Percentiles rank a stretch among this genome's conserved stretches.
phyloP scores from a whole-genome alignment of 2,329 filamentous ascomycete genomes.

The Fusarium sp. region DNA sequence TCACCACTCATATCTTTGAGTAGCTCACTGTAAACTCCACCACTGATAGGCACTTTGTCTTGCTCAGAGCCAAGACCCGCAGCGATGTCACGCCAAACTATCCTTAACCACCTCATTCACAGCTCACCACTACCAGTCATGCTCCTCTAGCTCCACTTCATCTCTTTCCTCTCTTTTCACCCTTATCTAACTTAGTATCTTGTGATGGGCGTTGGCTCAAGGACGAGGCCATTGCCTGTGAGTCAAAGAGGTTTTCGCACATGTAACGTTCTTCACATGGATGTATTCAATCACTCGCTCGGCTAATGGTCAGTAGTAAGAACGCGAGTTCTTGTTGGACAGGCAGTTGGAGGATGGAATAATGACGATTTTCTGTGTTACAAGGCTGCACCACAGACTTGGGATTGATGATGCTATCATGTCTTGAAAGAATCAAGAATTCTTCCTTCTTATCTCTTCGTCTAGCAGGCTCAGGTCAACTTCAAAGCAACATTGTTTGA shows the following conservation, averaged over 20 bases:
- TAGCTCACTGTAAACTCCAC: background rate
- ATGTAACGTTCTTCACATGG: too few relatives aligned
- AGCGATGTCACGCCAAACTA: background rate
- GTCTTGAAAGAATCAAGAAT: fast-evolving
- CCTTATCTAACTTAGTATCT: background rate
- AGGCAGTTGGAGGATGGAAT: background rate
- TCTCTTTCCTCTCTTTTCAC: too few relatives aligned
- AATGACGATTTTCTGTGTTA: background rate
- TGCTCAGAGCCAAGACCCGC: background rate
- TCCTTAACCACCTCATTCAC: background rate
- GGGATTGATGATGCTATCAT: background rate
- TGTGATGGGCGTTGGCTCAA: background rate
- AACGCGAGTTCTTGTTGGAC: fast-evolving
- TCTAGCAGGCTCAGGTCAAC: background rate
- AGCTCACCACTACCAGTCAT: background rate
- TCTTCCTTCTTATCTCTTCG: fast-evolving
- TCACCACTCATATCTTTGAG: too few relatives aligned
- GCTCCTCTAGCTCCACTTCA: too few relatives aligned
- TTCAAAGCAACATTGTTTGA: fast-evolving
- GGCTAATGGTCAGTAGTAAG: fast-evolving
- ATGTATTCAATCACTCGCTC: background rate
- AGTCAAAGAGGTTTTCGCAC: background rate
- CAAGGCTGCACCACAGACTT: fast-evolving
- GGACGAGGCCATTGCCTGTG: background rate
- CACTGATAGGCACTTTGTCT: background rate